These are phyloP conservation scores for Spiromastix sp. DNA, from an alignment of 2,329 filamentous ascomycete species.

Conservation along the genomic window DNA sequence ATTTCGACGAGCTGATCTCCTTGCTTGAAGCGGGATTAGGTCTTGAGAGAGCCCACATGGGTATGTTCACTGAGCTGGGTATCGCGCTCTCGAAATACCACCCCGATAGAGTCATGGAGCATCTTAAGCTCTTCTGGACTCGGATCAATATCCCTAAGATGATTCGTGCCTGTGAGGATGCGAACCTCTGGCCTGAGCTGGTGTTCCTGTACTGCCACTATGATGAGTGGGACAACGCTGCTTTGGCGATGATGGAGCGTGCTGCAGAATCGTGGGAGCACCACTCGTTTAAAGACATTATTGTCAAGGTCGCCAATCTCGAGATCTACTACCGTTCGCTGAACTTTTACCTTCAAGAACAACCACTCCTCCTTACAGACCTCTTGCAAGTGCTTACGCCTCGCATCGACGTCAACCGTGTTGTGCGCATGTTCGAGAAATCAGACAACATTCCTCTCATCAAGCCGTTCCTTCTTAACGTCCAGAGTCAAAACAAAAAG, in stretches of 20 bases:
- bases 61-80: conserved; percentile 88
- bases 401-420: conserved; percentile 93
- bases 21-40: conserved; percentile 91
- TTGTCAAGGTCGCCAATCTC: conserved; percentile 94
- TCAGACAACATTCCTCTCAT: conserved; percentile 96
- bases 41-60: conserved; percentile 87
- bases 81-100: conserved; percentile 92
- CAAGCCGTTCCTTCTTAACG: conserved; percentile 96
- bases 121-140: conserved; percentile 96
- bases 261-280: conserved; percentile 98
- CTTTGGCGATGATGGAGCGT: conserved; percentile 94
- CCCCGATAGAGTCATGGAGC: conserved; percentile 93
- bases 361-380: conserved; percentile 91
- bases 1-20: conserved; percentile 95
- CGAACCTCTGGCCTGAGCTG: conserved; percentile 92
- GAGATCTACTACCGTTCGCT: conserved; percentile 98
- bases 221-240: conserved; percentile 96
- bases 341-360: conserved; percentile 96
- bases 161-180: conserved; percentile 86
- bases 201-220: conserved; percentile 98
- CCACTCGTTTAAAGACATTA: conserved; percentile 97
- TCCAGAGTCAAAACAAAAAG: conserved; percentile 95
- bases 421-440: conserved; percentile 98
- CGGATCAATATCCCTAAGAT: conserved; percentile 97
- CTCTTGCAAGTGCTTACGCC: conserved; percentile 84